Evolutionary conservation across 805 yeast genomes (phyloP).

Genomic region (Debaryomyces prosopidis): DNA sequence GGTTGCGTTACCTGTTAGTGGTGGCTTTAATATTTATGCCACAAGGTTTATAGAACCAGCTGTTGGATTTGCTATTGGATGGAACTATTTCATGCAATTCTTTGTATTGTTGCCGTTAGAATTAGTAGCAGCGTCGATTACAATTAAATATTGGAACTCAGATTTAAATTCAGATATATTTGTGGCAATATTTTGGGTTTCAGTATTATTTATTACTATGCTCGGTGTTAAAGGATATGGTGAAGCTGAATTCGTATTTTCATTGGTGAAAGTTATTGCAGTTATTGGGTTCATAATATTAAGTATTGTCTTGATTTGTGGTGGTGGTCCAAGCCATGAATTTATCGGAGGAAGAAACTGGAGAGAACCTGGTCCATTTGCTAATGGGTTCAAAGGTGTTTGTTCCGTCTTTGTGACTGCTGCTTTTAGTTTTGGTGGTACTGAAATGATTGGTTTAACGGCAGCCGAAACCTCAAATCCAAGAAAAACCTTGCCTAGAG

Average conservation of each 20-base stretch:
- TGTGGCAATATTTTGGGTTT: slow-evolving; percentile 52
- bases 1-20: slow-evolving; percentile 61
- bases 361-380: slow-evolving; percentile 54
- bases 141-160: slow-evolving; percentile 55
- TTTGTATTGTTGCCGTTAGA: slow-evolving; percentile 53
- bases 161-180: slow-evolving; percentile 56
- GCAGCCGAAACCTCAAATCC: slow-evolving; percentile 39
- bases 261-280: slow-evolving; percentile 48
- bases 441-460: slow-evolving; percentile 38
- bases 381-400: slow-evolving; percentile 44
- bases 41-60: slow-evolving; percentile 58
- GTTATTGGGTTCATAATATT: slow-evolving; percentile 49
- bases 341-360: slow-evolving; percentile 49
- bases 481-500: slow-evolving; percentile 31
- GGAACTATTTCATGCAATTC: slow-evolving; percentile 32
- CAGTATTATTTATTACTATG: slow-evolving; percentile 48
- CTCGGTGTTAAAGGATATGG: slow-evolving; percentile 57
- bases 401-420: slow-evolving; percentile 37
- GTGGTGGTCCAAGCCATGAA: slow-evolving; percentile 52
- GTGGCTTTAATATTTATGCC: slow-evolving; percentile 62
- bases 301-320: slow-evolving; percentile 49
- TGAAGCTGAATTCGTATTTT: slow-evolving; percentile 55
- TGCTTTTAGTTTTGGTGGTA: slow-evolving; percentile 38
- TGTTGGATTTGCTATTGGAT: slow-evolving; percentile 50
- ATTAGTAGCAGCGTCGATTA: slow-evolving; percentile 56